These are phyloP conservation scores for Seiridium unicorne DNA, from an alignment of 2,329 filamentous ascomycete species.

Conservation along the genomic window DNA sequence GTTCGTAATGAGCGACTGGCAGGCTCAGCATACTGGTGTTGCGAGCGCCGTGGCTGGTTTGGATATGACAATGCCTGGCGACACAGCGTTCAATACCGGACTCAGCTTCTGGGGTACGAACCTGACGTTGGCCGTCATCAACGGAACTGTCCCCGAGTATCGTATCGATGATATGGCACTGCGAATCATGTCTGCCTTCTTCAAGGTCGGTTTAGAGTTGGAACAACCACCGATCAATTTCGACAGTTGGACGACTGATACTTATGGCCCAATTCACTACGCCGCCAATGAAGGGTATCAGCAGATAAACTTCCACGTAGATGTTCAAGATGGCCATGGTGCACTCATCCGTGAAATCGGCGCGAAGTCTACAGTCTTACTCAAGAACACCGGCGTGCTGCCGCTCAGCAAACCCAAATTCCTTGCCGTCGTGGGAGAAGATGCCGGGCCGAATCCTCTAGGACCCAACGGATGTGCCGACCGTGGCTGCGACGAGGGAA, in stretches of 20 bases:
- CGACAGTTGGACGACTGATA: constrained; percentile 80
- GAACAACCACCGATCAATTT: constrained; percentile 68
- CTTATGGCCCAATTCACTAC: constrained; percentile 67
- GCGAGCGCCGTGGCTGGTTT: constrained; percentile 68
- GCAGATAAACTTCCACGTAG: constrained; percentile 76
- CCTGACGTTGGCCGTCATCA: constrained; percentile 81
- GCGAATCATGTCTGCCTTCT: constrained; percentile 72
- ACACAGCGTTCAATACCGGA: constrained; percentile 73
- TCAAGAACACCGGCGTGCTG: constrained; percentile 79
- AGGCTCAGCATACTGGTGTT: constrained; percentile 69
- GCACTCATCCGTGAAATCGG: constrained; percentile 72
- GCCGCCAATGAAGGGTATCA: constrained; percentile 60
- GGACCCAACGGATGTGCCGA: constrained; percentile 81
- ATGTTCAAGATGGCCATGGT: constrained; percentile 77
- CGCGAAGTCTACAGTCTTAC: constrained; percentile 77
- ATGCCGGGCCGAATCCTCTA: constrained; percentile 71
- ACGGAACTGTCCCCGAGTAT: constrained; percentile 85
- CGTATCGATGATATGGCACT: constrained; percentile 89
- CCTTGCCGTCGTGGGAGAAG: constrained; percentile 76
- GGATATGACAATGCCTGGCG: constrained; percentile 89
- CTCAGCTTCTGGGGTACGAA: constrained; percentile 81
- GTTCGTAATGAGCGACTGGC: constrained; percentile 80
- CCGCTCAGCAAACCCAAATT: constrained; percentile 79
- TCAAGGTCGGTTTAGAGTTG: constrained; percentile 61
- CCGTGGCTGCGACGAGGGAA: constrained; percentile 58